These are phyloP conservation scores for Rhizoclosmatium globosum DNA, from an alignment of 192 early-diverging fungal species.

Conservation along the genomic window DNA sequence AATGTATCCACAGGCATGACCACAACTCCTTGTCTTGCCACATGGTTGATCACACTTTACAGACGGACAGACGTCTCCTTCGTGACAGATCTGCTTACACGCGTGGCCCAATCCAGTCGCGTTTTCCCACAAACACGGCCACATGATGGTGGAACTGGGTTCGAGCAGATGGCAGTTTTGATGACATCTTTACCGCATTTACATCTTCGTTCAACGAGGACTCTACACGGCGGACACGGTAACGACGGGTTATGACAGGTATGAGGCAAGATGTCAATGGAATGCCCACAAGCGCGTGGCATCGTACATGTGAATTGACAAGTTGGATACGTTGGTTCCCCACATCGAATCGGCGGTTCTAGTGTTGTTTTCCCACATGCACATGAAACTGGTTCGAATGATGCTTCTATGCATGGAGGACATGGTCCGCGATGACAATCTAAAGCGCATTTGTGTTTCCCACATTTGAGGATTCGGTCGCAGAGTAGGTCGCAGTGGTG, in stretches of 20 bases:
- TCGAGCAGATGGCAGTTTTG: not conserved
- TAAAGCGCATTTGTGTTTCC: conserved; percentile 5
- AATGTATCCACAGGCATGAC: not conserved
- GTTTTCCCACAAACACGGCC: not conserved
- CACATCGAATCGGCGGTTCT: conserved; percentile 23
- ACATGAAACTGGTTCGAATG: conserved; percentile 1
- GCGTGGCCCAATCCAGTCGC: not conserved
- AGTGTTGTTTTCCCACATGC: conserved; percentile 30
- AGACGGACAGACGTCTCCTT: not conserved
- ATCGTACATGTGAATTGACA: not conserved
- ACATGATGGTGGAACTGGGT: conserved; percentile 4
- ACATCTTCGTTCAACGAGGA: conserved; percentile 4
- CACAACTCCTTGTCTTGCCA: not conserved
- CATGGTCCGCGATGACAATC: conserved; percentile 34
- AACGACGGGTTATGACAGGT: conserved; percentile 1
- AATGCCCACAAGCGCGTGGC: conserved; percentile 13
- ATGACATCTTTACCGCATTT: conserved; percentile 10
- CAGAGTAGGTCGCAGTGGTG: conserved; percentile 12
- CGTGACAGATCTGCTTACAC: conserved; percentile 22
- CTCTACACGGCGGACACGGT: conserved; percentile 14
- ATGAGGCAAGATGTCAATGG: not conserved
- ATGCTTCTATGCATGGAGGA: conserved; percentile 11
- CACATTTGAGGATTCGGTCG: conserved; percentile 16
- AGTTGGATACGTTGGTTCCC: not conserved
- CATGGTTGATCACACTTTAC: not conserved